Base-by-base conservation (phyloP, 148 eudicot genomes). In the Diospyros kaki region DNA sequence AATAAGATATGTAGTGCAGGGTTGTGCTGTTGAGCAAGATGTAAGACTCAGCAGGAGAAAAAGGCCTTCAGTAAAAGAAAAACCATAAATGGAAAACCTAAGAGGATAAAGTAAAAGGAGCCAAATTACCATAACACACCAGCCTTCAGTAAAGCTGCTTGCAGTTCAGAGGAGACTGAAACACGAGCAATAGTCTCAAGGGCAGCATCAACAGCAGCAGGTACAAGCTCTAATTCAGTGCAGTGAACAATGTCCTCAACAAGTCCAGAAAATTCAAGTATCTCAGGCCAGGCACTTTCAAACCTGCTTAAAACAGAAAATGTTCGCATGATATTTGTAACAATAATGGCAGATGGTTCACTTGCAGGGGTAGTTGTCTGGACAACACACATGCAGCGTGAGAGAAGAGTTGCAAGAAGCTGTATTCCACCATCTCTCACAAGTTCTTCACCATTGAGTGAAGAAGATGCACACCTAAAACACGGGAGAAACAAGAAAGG, bases 381-480 rank as follows among this genome's bases (percentile, higher is more conserved):
- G 75, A 95, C 96, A 75, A 95, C 97, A 80, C 91, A 84, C 97
- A 95, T 92, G 83, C 99, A 95, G 43, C 97, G 96, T 40, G 96
- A 92, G 74, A 95, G 93, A 77, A 92, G 94, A 65, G 86, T 86
- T 53, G 88, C 99, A 75, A 95, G 92, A 79, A 95, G 94, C 76
- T 93, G 93, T 84, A 95, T 82, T 60, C 99, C 99, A 64, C 90
- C 93, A 86, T 92, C 99, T 83, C 99, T 89, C 73, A 92, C 99
- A 81, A 95, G 97, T 84, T 95, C 99, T 87, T 95, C 99, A 75
- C 99, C 99, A 83, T 95, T 95, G 54, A 95, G 71, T 63, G 93
- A 84, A 77, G 99, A 95, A 78, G 99, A 93, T 71, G 88, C 99
- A 80, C 99, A 95, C 80, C 99, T 95, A 73, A 69, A 79, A 69